These are phyloP conservation scores for Physcomitrium patens DNA, from an alignment of 225 moss, liverwort and hornwort species.

Conservation along the genomic window DNA sequence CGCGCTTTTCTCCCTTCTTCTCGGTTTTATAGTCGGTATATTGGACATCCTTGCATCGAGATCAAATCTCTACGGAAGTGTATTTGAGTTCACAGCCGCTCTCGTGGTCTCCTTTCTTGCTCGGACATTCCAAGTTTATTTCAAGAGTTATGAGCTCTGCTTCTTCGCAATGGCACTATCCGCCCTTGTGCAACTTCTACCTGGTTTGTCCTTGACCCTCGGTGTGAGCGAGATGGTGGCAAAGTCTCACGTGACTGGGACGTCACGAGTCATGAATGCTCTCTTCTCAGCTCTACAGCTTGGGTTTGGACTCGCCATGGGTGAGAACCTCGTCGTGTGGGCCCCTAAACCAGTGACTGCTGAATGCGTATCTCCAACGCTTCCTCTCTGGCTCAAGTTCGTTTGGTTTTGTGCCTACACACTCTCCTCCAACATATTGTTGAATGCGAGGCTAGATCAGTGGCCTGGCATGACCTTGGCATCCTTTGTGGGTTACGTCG, in stretches of 20 bases:
- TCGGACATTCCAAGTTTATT: conserved; percentile 47
- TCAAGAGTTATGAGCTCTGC: conserved; percentile 44
- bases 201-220: conserved; percentile 62
- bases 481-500: conserved; percentile 63
- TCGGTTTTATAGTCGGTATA: conserved; percentile 55
- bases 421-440: conserved; percentile 56
- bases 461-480: conserved; percentile 77
- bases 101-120: conserved; percentile 67
- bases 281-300: conserved; percentile 71
- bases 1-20: conserved; percentile 43
- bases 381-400: conserved; percentile 46
- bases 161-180: conserved; percentile 70
- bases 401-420: conserved; percentile 67
- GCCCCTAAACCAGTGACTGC: conserved; percentile 48
- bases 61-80: conserved; percentile 51
- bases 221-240: conserved; percentile 77
- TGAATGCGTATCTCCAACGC: conserved; percentile 35
- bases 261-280: conserved; percentile 70
- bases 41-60: conserved; percentile 54
- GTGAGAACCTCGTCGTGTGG: conserved; percentile 65
- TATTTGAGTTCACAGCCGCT: conserved; percentile 60
- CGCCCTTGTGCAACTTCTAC: conserved; percentile 61
- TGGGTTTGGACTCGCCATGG: conserved; percentile 72
- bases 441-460: conserved; percentile 65
- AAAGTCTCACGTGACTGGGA: conserved; percentile 68